These are phyloP conservation scores for Wickerhamiella parazyma DNA, from an alignment of 805 yeast genomes.

Conservation along the genomic window DNA sequence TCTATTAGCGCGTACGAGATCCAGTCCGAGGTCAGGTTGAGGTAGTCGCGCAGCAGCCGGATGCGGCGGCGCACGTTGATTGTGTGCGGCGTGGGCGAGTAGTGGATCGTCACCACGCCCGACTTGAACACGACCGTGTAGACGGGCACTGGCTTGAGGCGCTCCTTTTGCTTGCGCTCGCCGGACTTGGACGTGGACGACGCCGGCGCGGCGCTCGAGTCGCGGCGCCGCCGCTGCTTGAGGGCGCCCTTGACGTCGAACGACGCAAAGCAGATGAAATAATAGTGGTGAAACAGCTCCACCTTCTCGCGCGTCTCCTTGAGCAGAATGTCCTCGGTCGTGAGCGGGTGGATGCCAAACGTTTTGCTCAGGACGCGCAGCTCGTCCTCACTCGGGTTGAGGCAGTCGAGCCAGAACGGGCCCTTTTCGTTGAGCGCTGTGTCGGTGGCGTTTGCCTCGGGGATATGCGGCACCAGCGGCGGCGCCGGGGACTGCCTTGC, in stretches of 20 bases:
- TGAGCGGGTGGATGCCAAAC: slow-evolving; percentile 89
- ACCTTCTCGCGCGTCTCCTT: slow-evolving; percentile 95
- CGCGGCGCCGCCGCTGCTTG: slow-evolving; percentile 9
- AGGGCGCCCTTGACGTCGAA: slow-evolving; percentile 39
- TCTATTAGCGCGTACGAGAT: slow-evolving; percentile 91
- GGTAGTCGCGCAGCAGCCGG: slow-evolving; percentile 69
- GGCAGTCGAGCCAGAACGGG: slow-evolving; percentile 88
- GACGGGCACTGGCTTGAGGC: slow-evolving; percentile 79
- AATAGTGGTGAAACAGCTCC: slow-evolving; percentile 80
- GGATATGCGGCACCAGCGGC: neutral
- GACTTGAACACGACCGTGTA: slow-evolving; percentile 83
- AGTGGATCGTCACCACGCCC: slow-evolving; percentile 88
- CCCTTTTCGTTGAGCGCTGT: slow-evolving; percentile 21
- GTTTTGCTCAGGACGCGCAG: slow-evolving; percentile 84
- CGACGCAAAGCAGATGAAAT: slow-evolving; percentile 78
- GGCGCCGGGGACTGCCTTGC: slow-evolving; percentile 5
- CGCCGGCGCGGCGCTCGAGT: neutral
- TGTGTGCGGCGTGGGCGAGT: slow-evolving; percentile 91
- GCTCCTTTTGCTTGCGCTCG: slow-evolving; percentile 24
- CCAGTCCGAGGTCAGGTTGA: slow-evolving; percentile 92
- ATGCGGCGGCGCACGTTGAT: slow-evolving; percentile 91
- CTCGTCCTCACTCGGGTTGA: slow-evolving; percentile 91
- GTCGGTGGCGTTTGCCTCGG: neutral
- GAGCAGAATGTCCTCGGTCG: slow-evolving; percentile 85
- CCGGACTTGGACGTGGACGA: neutral